Conservation (phyloP, 352 stramenopile genomes). For the Phytophthora foliorum region DNA sequence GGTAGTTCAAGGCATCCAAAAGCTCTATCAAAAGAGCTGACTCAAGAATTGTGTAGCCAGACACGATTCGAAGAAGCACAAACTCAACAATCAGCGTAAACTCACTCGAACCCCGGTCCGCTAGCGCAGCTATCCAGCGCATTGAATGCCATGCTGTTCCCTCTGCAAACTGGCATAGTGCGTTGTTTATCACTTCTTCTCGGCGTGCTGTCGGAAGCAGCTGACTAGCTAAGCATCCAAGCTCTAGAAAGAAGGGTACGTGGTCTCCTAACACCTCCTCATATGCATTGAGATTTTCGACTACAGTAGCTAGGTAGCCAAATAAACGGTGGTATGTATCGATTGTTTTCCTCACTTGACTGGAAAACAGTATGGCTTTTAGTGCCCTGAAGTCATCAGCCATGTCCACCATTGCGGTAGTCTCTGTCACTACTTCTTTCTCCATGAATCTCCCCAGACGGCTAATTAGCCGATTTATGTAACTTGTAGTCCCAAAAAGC, state of each 20-base stretch:
- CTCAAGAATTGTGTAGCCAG: slow-evolving; percentile 25
- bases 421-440: slow-evolving; percentile 1
- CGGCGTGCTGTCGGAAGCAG: slow-evolving; percentile 26
- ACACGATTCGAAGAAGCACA: slow-evolving; percentile 36
- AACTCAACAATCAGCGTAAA: slow-evolving; percentile 33
- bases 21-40: slow-evolving; percentile 28
- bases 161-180: slow-evolving; percentile 30
- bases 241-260: slow-evolving; percentile 20
- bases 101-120: slow-evolving; percentile 22
- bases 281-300: slow-evolving; percentile 10
- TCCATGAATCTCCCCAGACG: slow-evolving; percentile 15
- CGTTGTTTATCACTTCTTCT: slow-evolving; percentile 30
- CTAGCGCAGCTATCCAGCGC: slow-evolving; percentile 33
- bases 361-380: slow-evolving; percentile 33
- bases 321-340: slow-evolving; percentile 27
- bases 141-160: slow-evolving; percentile 35
- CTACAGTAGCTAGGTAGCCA: slow-evolving; percentile 22
- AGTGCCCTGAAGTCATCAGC: slow-evolving; percentile 35
- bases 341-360: slow-evolving; percentile 24
- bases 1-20: slow-evolving; percentile 33
- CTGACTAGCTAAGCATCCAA: slow-evolving; percentile 34
- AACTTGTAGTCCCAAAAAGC: slow-evolving; percentile 17
- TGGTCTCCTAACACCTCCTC: slow-evolving; percentile 4
- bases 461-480: slow-evolving; percentile 17
- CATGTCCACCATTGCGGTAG: slow-evolving; percentile 3